Base-by-base conservation (phyloP, 1,139 yeast genomes). In the Barnettozyma hawaiiensis region DNA sequence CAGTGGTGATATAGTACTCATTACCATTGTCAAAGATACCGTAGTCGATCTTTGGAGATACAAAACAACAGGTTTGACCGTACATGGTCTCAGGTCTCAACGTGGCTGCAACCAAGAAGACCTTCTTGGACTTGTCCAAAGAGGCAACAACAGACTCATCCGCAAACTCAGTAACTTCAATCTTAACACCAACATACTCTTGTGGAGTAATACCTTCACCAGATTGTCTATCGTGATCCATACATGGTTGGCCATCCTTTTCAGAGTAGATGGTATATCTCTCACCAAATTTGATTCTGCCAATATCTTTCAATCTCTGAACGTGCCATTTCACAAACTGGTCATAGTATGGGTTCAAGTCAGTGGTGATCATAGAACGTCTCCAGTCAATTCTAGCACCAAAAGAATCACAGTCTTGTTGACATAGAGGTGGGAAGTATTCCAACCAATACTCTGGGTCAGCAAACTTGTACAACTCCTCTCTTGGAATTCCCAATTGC, bases 371-470 rank as follows among this genome's bases (percentile, higher is more conserved):
- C 70, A 85, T 79, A 34, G 96, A 84, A 66, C 99, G 82, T 73
- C 99, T 82, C 99, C 99, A 92, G 68, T 92, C 99, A 50, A 92
- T 89, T 67, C 97, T 81, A 45, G 95, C 86, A 61, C 99, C 98
- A 54, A 94, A 76, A 31, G 71, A 66, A 48, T 78, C 74, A 59
- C 95, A 94, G 65, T 94, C 95, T 40, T 70, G 70, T 66, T 85
- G 78, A 61, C 90, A 86, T 57, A 85, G 71, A 42, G 95, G 94
- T 47, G 98, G 98, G 83, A 92, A 92, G 65, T 76, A 86, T 46
- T 76, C 70, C 51, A 92, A 75, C 98, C 98, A 92, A 67, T 89
- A 74, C 53, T 73, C 71, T 15, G 96, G 81, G 60, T 94, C 95
- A 44, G 97, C 95, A 61, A 92, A 92, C 58, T 85, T 81, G 57